Base-by-base conservation (phyloP, 2,329 filamentous ascomycete species). In the Ciborinia camelliae region DNA sequence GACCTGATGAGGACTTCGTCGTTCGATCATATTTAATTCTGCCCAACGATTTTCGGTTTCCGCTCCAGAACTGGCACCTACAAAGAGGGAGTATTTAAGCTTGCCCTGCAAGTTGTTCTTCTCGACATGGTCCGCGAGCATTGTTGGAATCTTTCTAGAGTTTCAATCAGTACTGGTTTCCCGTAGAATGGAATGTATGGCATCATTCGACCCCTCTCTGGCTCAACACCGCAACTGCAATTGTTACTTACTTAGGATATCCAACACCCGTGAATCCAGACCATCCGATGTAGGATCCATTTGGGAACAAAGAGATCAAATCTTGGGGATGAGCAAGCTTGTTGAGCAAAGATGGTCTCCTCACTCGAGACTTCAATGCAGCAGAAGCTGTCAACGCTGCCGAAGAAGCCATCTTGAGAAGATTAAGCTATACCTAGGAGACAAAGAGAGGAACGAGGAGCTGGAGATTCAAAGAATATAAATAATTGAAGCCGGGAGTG, bases 21-120 rank as follows among this genome's bases (percentile, higher is more conserved):
- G 84, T 79, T 94, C 89, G 73, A 96, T 96, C 92, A 96, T 96
- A 79, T 96, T 89, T 68, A 94, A 81, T 5, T 81, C 78, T n/a
- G 92, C 92, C 92, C 92, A 96, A 77, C 92, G 84, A 78, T 95
- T 95, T 81, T 96, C 92, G 0, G 92, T 96, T 79, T 76, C 92
- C 23, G 91, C 90, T 45, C 92, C 92, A 20, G 90, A 92, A 6
- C 90, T 94, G n/a, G 92, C 92, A 62, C 92, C 92, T 12, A 96
- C 92, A 71, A 96, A 96, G 23, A 96, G 84, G 65, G 86, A 89
- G 82, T 96, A 96, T 73, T 90, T 90, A 71, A 96, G 81, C 81
- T 96, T 81, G 64, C 92, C 91, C 77, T 96, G 87, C 20, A 96
- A 82, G 68, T 83, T 85, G 78, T 96, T 96, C 80, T 90, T 86